Base-by-base conservation (phyloP, 1,284 basidiomycete genomes). In the Tylopilus orsonianus region DNA sequence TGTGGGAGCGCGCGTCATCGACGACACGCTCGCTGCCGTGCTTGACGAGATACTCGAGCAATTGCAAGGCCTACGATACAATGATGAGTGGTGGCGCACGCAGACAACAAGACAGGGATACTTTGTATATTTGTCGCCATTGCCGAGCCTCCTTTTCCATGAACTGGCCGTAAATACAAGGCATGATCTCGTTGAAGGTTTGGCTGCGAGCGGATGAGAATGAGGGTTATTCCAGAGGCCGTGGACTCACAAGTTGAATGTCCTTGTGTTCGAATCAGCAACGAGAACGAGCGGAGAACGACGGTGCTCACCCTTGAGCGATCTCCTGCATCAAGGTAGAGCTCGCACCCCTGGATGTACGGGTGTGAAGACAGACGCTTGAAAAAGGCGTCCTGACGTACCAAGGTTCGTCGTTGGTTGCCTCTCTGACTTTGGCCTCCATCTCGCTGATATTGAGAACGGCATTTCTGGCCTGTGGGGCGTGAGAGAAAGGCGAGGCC, bases 111-210 rank as follows among this genome's bases (percentile, higher is more conserved):
- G 38, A 44, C 12, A 3, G 23, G 19, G 2, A 27, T 33, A 86
- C 92, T 79, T 99, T 99, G 82, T 99, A 99, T 55, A 99, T 99
- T 72, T 99, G 95, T 34, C 96, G 79, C 96, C 96, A 99, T 67
- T 99, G 93, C 24, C 89, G 78, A 0, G 97, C 97, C 70, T 99
- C 97, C 73, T 97, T 98, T 71, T 95, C 91, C 91, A 94, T 94
- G 71, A 93, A 93, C 22, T 91, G 83, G 4, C 87, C 80, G 70
- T 97, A 99, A 61, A 98, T 97, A 63, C 86, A 88, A 2, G 97
- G 96, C 94, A 99, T 98, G 65, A 99, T 94, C 75, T 99, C 97
- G 71, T 99, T 99, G 73, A 99, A 99, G 59, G 96, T 85, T 75
- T 96, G 93, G 73, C 92, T 95, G 64, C 4, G 34, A 26, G 43